A percentile compares a stretch with the other conserved stretches of the same genome.
Conservation (phyloP, 305 asterid species). For the Fraxinus sp. region DNA sequence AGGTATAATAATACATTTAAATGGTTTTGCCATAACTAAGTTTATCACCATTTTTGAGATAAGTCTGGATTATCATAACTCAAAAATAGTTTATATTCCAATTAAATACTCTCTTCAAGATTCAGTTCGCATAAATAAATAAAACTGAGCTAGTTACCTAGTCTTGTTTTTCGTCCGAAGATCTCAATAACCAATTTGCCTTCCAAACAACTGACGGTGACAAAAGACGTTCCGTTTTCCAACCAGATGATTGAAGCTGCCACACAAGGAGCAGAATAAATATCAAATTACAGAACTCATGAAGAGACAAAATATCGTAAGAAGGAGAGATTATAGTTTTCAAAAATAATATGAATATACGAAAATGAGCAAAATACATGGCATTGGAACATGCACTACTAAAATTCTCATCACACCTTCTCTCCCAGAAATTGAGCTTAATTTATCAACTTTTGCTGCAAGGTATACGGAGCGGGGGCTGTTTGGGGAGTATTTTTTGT, state of each 20-base stretch:
- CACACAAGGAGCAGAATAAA: conserved; percentile 14
- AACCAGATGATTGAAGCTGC: conserved; percentile 75
- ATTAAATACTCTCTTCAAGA: neutral
- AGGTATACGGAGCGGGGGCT: neutral
- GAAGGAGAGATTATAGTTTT: neutral
- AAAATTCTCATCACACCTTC: neutral
- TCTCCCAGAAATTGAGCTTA: neutral
- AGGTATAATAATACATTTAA: neutral
- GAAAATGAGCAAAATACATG: neutral
- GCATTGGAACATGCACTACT: neutral
- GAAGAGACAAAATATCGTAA: neutral
- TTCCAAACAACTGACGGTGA: conserved; percentile 86
- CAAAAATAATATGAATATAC: neutral
- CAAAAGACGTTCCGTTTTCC: conserved; percentile 87
- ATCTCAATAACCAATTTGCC: conserved; percentile 62
- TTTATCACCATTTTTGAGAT: neutral
- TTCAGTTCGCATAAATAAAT: neutral
- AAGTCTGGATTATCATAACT: neutral
- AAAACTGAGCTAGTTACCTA: conserved; percentile 22
- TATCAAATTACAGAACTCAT: neutral
- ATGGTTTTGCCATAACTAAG: neutral
- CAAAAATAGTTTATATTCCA: neutral
- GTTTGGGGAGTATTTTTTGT: neutral
- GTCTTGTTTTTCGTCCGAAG: conserved; percentile 55
- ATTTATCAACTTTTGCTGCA: neutral